phyloP scores from a whole-genome alignment of 2,329 filamentous ascomycete genomes.

The Nemania abortiva region DNA sequence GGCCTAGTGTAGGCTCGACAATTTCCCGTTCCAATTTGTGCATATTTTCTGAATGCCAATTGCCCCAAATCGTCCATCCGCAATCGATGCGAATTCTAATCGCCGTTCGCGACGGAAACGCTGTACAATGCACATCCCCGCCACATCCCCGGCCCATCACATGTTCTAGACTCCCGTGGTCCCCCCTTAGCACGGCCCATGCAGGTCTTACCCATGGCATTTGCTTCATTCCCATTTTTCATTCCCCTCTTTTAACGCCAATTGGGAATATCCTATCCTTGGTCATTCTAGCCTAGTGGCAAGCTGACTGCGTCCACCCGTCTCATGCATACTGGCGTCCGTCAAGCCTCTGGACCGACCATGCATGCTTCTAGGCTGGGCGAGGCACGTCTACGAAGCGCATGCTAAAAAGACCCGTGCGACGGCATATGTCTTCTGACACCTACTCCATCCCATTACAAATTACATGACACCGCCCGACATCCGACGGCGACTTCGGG shows the following conservation, averaged over 20 bases:
- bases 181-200: slow-evolving; percentile 2
- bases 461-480: slow-evolving; percentile 1
- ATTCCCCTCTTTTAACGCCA: slow-evolving; percentile 40
- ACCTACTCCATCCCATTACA: slow-evolving; percentile 12
- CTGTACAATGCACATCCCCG: slow-evolving; percentile 9
- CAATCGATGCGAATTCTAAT: slow-evolving; percentile 28
- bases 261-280: slow-evolving; percentile 27
- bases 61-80: slow-evolving; percentile 32
- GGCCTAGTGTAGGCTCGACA: slow-evolving; percentile 10
- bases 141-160: slow-evolving; percentile 7
- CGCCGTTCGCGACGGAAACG: slow-evolving; percentile 11
- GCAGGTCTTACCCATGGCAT: slow-evolving; percentile 41
- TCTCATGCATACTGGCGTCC: slow-evolving; percentile 11
- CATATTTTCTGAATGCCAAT: slow-evolving; percentile 37
- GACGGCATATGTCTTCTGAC: slow-evolving; percentile 1
- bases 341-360: slow-evolving; percentile 14
- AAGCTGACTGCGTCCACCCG: slow-evolving; percentile 25
- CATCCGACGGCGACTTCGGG: slow-evolving; percentile 6
- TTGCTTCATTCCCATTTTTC: slow-evolving; percentile 42
- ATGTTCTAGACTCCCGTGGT: slow-evolving; percentile 30
- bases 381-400: neutral
- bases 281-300: slow-evolving; percentile 1
- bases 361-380: slow-evolving; percentile 16
- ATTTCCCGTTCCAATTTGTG: slow-evolving; percentile 25
- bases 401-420: slow-evolving; percentile 5